phyloP scores from a whole-genome alignment of 2,329 filamentous ascomycete genomes.

The Diaporthe sp. region DNA sequence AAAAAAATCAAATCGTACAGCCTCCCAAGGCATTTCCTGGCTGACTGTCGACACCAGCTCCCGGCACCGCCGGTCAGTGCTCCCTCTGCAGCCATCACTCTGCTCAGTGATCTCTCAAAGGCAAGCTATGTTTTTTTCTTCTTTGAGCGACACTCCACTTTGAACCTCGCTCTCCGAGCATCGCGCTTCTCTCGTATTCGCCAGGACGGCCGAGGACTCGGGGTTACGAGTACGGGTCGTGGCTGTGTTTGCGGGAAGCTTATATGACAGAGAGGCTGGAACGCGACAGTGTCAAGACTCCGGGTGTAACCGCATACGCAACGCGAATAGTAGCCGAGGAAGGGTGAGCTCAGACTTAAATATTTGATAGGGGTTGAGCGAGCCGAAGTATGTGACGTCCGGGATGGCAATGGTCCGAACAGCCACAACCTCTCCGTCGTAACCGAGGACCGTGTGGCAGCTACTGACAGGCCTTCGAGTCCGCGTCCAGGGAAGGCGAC shows the following conservation, averaged over 20 bases:
- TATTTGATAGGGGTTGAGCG: conserved; percentile 59
- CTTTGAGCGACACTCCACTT: conserved; percentile 65
- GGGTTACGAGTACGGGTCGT: conserved; percentile 54
- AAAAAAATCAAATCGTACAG: background rate
- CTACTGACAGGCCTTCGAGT: background rate
- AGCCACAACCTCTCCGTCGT: background rate
- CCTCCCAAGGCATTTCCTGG: background rate
- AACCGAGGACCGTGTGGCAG: background rate
- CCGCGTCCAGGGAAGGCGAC: background rate
- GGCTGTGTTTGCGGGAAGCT: conserved; percentile 59
- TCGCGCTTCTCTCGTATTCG: conserved; percentile 58
- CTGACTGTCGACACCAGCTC: background rate
- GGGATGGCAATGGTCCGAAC: background rate
- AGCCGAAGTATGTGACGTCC: conserved; percentile 37
- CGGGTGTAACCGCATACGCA: conserved; percentile 59
- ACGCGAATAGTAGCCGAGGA: conserved; percentile 59
- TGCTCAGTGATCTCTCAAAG: conserved; percentile 65
- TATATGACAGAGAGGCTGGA: conserved; percentile 46
- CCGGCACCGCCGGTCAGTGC: conserved; percentile 51
- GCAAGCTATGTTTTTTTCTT: conserved; percentile 68
- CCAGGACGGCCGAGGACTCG: conserved; percentile 36
- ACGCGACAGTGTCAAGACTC: conserved; percentile 58
- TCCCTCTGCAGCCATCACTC: conserved; percentile 61
- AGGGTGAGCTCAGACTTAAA: conserved; percentile 60
- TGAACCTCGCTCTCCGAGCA: conserved; percentile 64